Evolutionary conservation across 495 filamentous ascomycete genomes (phyloP).

Genomic region (Gamarada debralockiae): DNA sequence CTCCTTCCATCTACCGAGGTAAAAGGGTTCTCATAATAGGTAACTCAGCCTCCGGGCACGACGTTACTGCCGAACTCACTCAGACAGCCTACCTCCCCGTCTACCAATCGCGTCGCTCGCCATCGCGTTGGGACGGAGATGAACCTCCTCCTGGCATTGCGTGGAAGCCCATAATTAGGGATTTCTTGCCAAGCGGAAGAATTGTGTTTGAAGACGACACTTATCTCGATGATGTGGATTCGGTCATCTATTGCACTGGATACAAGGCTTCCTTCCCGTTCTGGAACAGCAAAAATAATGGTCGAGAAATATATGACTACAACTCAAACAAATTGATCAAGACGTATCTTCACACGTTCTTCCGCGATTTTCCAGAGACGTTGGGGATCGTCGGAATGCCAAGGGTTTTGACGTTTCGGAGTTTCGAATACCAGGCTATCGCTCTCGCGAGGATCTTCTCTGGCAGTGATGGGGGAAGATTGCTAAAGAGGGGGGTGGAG

Average conservation of each 20-base stretch:
- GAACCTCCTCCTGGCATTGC: conserved; percentile 34
- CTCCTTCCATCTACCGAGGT: conserved; percentile 26
- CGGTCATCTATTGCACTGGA: conserved; percentile 46
- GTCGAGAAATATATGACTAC: conserved; percentile 38
- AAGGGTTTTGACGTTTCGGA: conserved; percentile 41
- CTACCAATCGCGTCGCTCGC: conserved; percentile 40
- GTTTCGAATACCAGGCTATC: conserved; percentile 49
- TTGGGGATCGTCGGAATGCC: conserved; percentile 41
- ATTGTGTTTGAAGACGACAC: conserved; percentile 43
- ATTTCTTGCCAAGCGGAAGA: conserved; percentile 30
- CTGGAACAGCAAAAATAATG: conserved; percentile 40
- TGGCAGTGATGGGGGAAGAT: conserved; percentile 24
- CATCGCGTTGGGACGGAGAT: conserved; percentile 41
- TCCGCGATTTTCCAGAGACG: conserved; percentile 31
- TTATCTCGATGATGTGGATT: conserved; percentile 35
- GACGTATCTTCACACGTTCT: conserved; percentile 43
- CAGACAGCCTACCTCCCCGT: conserved; percentile 32
- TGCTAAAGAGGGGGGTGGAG: conserved; percentile 25
- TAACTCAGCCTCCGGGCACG: conserved; percentile 48
- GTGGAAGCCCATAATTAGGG: conserved; percentile 41
- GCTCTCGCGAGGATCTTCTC: conserved; percentile 42
- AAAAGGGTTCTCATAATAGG: conserved; percentile 42
- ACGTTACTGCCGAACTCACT: conserved; percentile 36
- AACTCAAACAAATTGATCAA: conserved; percentile 25
- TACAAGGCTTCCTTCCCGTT: conserved; percentile 46